A percentile compares a stretch with the other conserved stretches of the same genome.
These are phyloP conservation scores for Diaporthe australafricana DNA, from an alignment of 2,329 filamentous ascomycete genomes.

Conservation along the genomic window DNA sequence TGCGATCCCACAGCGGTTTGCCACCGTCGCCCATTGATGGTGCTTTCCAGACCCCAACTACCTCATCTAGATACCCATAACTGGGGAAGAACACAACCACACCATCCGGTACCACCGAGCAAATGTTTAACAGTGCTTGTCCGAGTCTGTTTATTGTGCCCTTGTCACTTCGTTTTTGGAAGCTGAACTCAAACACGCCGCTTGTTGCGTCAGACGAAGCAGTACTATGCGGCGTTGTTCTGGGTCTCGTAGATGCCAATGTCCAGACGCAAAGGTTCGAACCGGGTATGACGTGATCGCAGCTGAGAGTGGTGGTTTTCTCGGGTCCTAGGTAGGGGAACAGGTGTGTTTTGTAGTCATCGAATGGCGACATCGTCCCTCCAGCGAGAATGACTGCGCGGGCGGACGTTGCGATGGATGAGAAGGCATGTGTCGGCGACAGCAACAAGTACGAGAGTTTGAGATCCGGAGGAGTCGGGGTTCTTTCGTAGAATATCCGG, in stretches of 20 bases:
- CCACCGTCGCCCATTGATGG: constrained; percentile 41
- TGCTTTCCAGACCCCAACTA: constrained; percentile 71
- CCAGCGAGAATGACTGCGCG: constrained; percentile 91
- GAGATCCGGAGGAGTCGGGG: constrained; percentile 55
- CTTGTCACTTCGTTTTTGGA: constrained; percentile 77
- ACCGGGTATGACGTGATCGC: constrained; percentile 90
- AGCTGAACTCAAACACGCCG: constrained; percentile 83
- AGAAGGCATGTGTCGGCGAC: constrained; percentile 92
- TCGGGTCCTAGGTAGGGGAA: constrained; percentile 77
- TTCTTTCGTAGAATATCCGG: constrained; percentile 72
- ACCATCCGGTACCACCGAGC: constrained; percentile 83
- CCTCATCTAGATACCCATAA: constrained; percentile 87
- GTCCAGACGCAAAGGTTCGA: constrained; percentile 85
- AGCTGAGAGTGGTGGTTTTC: constrained; percentile 85
- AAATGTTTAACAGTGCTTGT: constrained; percentile 76
- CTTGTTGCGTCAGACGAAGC: constrained; percentile 50
- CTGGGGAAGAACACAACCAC: constrained; percentile 96
- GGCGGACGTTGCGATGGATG: constrained; percentile 85
- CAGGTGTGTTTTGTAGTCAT: constrained; percentile 87
- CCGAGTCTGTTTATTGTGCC: constrained; percentile 82
- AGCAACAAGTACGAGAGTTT: constrained; percentile 87
- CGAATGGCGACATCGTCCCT: constrained; percentile 97
- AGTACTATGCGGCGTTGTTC: neutral
- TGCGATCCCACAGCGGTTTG: constrained; percentile 67
- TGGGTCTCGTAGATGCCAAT: constrained; percentile 61